These are phyloP conservation scores for Gossypium stocksii DNA, from an alignment of 345 rosid genomes.

Conservation along the genomic window DNA sequence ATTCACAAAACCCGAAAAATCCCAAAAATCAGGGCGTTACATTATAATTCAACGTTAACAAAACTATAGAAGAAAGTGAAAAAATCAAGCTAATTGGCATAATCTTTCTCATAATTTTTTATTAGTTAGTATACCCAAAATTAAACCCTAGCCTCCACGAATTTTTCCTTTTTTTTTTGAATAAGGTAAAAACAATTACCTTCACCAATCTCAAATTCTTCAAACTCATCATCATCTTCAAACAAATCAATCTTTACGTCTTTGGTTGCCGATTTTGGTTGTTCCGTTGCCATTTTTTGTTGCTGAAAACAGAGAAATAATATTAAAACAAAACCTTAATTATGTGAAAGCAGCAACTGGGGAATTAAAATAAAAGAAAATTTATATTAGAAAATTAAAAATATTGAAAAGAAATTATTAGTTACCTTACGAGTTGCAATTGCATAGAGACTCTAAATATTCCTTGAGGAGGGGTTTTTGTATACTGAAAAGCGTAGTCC, in stretches of 20 bases:
- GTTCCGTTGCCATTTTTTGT: conserved; percentile 50
- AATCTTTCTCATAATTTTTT: neutral
- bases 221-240: conserved; percentile 95
- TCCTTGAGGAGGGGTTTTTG: neutral
- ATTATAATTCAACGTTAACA: neutral
- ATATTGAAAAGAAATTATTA: neutral
- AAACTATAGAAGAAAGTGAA: neutral
- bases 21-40: no score
- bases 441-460: neutral
- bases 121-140: neutral
- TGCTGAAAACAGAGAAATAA: neutral
- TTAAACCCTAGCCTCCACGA: neutral
- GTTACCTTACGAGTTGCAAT: neutral
- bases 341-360: neutral
- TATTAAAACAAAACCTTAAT: neutral
- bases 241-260: conserved; percentile 80
- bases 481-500: neutral
- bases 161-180: neutral
- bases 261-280: conserved; percentile 41
- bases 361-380: neutral
- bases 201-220: conserved; percentile 68
- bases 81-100: neutral
- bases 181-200: conserved; percentile 25
- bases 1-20: no score
- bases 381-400: neutral